Base-by-base conservation (phyloP, 1,284 basidiomycete genomes). In the Ustilago sp. region DNA sequence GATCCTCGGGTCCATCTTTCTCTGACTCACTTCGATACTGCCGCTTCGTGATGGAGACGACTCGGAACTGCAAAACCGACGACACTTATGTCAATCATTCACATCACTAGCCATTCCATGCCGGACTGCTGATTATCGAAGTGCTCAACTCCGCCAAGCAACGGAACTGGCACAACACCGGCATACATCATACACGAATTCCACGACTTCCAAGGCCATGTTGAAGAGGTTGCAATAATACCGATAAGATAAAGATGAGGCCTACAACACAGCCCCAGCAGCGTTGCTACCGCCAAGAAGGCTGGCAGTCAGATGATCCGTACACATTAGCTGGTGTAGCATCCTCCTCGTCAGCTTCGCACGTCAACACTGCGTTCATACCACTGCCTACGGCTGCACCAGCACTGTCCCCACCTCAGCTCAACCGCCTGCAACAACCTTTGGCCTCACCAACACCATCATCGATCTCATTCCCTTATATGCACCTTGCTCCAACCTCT, bases 301-400 rank as follows among this genome's bases (percentile, higher is more conserved):
- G 48, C 55, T 64, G 62, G 62, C 41, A 35, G 15, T 31, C 50
- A 7, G 58, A 43, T 13, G 11, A 47, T 17, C 54, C 58, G 7
- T 39, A 50, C 15, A 31, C 31, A 17, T 56, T 58, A 23, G 45
- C 52, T 34, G 39, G 57, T 11, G 51, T 62, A 2, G 36, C 41
- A 35, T 23, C 52, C n/a, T 12, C 52, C 12, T 56, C 60, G 45
- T 55, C 60, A 17, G 23, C 43, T 5, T 48, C 47, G 48, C 54
- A 58, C 2, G 15, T 41, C 4, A n/a, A 32, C 13, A 56, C 43
- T 8, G 35, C 59, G 2, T 65, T 58, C 51, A 36, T 65, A 17
- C 55, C 63, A 9, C 35, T 65, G 23, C 63, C 68, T 41, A 4
- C 54, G 43, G 52, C 39, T 48, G 68, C 68, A 19, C 68, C 68